Evolutionary conservation across 1,139 yeast genomes (phyloP).

Genomic region (Nakaseomyces kungkrabaensis): DNA sequence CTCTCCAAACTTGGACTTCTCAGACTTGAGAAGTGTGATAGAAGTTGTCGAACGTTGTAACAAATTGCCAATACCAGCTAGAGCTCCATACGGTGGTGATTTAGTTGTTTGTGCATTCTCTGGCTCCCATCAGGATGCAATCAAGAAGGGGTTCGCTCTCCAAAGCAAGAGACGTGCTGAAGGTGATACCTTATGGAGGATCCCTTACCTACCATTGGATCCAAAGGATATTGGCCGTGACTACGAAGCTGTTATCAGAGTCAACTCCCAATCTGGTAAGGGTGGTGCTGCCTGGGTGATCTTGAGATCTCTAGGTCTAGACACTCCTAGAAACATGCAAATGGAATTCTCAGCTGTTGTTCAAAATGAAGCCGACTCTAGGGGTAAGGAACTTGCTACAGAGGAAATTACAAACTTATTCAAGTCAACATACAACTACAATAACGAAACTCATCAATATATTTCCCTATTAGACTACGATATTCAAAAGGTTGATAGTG

Average conservation of each 20-base stretch:
- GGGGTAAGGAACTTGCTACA: slow-evolving; percentile 77
- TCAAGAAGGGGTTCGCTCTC: slow-evolving; percentile 81
- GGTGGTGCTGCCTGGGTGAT: slow-evolving; percentile 99
- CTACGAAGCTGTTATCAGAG: slow-evolving; percentile 95
- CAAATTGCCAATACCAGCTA: slow-evolving; percentile 84
- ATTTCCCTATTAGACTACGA: slow-evolving; percentile 43
- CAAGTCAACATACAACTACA: slow-evolving; percentile 59
- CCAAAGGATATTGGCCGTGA: slow-evolving; percentile 95
- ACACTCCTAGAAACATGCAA: slow-evolving; percentile 86
- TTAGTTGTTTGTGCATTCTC: slow-evolving; percentile 93
- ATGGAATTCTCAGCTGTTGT: slow-evolving; percentile 80
- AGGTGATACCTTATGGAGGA: slow-evolving; percentile 52
- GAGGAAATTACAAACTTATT: slow-evolving; percentile 70
- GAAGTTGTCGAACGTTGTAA: slow-evolving; percentile 88
- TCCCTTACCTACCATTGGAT: slow-evolving; percentile 93
- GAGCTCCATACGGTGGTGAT: slow-evolving; percentile 97
- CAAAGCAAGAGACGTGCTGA: slow-evolving; percentile 42
- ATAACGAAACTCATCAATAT: slow-evolving; percentile 31
- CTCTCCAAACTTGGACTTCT: slow-evolving; percentile 75
- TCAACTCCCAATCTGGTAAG: slow-evolving; percentile 95
- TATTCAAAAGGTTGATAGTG: slow-evolving; percentile 33
- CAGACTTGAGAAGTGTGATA: slow-evolving; percentile 71
- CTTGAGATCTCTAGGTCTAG: slow-evolving; percentile 76
- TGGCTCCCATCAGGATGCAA: slow-evolving; percentile 97
- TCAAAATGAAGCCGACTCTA: slow-evolving; percentile 67